Evolutionary conservation across 176 grass and related monocot species (phyloP), one percentile per base, ranked within the genome.

Genomic region (Secale cereale): DNA sequence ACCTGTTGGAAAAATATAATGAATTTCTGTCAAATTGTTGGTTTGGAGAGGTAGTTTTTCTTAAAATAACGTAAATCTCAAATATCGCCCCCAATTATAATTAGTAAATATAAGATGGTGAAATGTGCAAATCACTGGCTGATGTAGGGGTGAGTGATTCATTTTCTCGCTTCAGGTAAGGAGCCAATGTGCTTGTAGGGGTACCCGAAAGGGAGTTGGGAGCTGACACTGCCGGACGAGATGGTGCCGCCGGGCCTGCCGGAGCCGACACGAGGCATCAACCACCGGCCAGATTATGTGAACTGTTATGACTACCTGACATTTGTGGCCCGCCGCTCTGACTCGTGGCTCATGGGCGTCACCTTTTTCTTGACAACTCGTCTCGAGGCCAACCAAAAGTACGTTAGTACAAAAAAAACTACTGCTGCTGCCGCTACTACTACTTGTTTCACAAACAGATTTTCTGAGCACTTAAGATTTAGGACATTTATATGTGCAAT

Each of bases 261-360:
- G 2, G 60, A 85, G 77, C 82, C 87, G 61, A 77, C 77, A 12
- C 26, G 8, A 16, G 70, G 23, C 40, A 80, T 89, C 76, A 85
- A 89, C 69, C 37, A 37, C 69, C 60, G 62, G 6, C 61, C 69
- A 68, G 82, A 81, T 11, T 22, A 78, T 26, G 70, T 89, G 87
- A 29, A 48, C 13, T 82, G 82, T 45, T 52, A 23, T 27, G 87
- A 89, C 35, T 89, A 82, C 77, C 77, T 89, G 8, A 77, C 87
- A 60, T 61, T 48, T 10, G 77, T 89, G 25, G 82, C 82, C 46
- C 46, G 13, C 46, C 46, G 17, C 46, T 17, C 50, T 6, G 16
- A 56, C 50, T 56, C 50, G 50, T 56, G 50, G 50, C 50, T 56
- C 50, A 56, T 56, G 50, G 50, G 50, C 19, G 50, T 56, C 6